Base-by-base conservation (phyloP, 2,329 filamentous ascomycete genomes). In the Hymenoscyphus repandus region DNA sequence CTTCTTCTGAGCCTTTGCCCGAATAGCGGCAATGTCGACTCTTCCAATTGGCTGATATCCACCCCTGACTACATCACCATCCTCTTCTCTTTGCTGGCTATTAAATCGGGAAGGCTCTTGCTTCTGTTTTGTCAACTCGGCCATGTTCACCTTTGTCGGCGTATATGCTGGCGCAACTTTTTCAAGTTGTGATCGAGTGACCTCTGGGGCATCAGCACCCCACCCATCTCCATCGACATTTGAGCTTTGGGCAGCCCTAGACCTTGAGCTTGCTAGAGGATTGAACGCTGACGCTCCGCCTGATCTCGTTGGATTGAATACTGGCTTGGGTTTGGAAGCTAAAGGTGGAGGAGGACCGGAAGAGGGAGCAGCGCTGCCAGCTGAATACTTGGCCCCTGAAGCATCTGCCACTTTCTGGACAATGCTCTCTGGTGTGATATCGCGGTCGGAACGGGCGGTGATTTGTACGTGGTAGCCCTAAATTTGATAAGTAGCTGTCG, bases 401-500 rank as follows among this genome's bases (percentile, higher is more conserved):
- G 93, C 86, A 75, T 97, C 91, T 53, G 90, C 82, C 43, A 99
- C 90, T 71, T 96, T 97, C 67, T 93, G 86, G 62, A 97, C 79
- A 60, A 99, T 96, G 51, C 78, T 77, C 64, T 95, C 90, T 34
- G 91, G 88, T 27, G 86, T 89, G 55, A 99, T 80, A 66, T 97
- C 91, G 64, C 82, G 80, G 56, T 96, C 90, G 56, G 91, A 95
- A 54, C 93, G 88, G 53, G 93, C 93, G 47, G 91, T 97, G 62
- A 99, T 88, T 73, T 99, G 92, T 52, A 99, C 90, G 69, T 99
- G 93, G 70, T 97, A 99, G 59, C 93, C 90, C 78, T 82, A 60
- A 57, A 50, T 49, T 57, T 50, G 32, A 44, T 58, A 40, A 54
- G 53, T 27, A 55, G 36, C 13, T 20, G 13, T 17, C 13, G 18